A percentile compares a stretch with the other conserved stretches of the same genome.
phyloP scores from a whole-genome alignment of 805 yeast genomes.

The Candida fluviatilis region DNA sequence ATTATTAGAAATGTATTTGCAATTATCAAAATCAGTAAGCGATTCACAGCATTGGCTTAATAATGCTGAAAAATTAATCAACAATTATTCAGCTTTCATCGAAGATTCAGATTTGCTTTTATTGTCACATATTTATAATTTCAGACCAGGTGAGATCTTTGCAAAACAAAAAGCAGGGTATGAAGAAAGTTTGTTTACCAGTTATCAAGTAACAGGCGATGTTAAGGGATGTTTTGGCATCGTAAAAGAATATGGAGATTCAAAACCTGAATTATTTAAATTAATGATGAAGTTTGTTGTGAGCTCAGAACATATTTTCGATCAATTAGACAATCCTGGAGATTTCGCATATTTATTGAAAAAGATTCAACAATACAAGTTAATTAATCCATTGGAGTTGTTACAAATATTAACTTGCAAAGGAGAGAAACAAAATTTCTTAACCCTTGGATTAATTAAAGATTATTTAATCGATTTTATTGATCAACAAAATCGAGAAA shows the following conservation, averaged over 20 bases:
- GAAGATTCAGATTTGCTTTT: constrained; percentile 54
- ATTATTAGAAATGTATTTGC: constrained; percentile 74
- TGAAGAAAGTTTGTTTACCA: constrained; percentile 63
- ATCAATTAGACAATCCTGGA: constrained; percentile 44
- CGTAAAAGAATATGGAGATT: constrained; percentile 54
- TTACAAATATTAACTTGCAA: constrained; percentile 51
- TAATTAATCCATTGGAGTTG: constrained; percentile 73
- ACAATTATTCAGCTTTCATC: constrained; percentile 43
- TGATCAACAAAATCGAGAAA: constrained; percentile 56
- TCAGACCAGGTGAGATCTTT: constrained; percentile 44
- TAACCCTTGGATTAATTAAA: constrained; percentile 70
- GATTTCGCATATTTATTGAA: constrained; percentile 48
- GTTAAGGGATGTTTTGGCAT: constrained; percentile 53
- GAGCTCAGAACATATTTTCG: constrained; percentile 49
- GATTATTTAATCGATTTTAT: constrained; percentile 63
- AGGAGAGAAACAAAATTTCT: constrained; percentile 41
- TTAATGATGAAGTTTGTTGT: constrained; percentile 61
- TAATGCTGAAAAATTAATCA: constrained; percentile 57
- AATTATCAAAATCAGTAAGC: constrained; percentile 38
- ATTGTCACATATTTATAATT: constrained; percentile 54
- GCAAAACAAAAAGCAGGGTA: constrained; percentile 39
- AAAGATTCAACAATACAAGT: constrained; percentile 45
- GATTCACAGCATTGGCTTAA: constrained; percentile 50
- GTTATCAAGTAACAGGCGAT: constrained; percentile 56
- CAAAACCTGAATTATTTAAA: constrained; percentile 62